These are phyloP conservation scores for Acanthochlamys bracteata DNA, from an alignment of 106 monocot species.

Conservation along the genomic window DNA sequence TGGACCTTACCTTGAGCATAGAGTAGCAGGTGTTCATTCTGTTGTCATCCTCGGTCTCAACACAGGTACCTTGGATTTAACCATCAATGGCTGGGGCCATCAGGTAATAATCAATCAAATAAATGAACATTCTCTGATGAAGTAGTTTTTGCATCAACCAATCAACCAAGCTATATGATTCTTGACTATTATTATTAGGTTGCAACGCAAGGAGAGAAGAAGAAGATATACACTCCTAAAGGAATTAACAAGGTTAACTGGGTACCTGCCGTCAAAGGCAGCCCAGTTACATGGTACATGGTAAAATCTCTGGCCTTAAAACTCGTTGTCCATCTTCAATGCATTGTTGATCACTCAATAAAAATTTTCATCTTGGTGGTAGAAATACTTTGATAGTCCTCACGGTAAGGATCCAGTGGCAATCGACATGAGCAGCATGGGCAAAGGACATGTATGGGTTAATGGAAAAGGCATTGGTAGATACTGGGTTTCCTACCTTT, in stretches of 20 bases:
- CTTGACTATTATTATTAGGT: conserved; percentile 5
- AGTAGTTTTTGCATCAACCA: neutral
- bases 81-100: conserved; percentile 62
- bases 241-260: conserved; percentile 23
- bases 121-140: neutral
- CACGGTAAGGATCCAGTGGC: conserved; percentile 56
- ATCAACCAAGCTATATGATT: neutral
- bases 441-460: conserved; percentile 58
- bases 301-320: conserved; percentile 3
- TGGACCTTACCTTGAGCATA: conserved; percentile 63
- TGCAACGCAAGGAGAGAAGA: conserved; percentile 33
- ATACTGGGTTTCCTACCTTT: conserved; percentile 62
- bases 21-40: conserved; percentile 44
- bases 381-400: conserved; percentile 67
- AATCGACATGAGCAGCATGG: conserved; percentile 66
- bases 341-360: neutral
- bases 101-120: conserved; percentile 20
- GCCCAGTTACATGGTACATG: conserved; percentile 40
- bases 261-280: conserved; percentile 12
- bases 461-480: conserved; percentile 63
- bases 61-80: conserved; percentile 77
- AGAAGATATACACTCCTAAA: conserved; percentile 14
- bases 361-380: neutral
- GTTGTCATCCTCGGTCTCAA: conserved; percentile 68
- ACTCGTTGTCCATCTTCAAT: neutral